Conservation (phyloP, 106 monocot genomes). For the Allium sativum region DNA sequence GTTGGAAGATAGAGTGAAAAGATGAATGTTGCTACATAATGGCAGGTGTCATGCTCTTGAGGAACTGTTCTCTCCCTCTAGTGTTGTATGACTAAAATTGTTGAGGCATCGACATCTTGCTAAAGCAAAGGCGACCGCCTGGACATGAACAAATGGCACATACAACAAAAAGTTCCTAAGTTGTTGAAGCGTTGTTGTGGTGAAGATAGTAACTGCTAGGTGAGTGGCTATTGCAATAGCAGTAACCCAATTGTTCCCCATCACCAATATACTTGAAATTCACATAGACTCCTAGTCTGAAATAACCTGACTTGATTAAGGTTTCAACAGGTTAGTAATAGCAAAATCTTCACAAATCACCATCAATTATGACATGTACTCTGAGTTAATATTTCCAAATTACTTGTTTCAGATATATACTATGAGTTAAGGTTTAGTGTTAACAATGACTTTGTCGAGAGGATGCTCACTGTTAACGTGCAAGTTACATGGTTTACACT, state of each 20-base stretch:
- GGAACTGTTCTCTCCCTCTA: no score
- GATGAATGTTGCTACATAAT: no score
- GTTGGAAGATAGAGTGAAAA: no score
- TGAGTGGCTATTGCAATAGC: constrained; percentile 66
- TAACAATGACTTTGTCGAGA: constrained; percentile 63
- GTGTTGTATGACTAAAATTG: no score
- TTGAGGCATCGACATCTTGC: no score
- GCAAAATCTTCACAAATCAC: constrained; percentile 62
- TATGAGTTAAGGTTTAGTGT: constrained; percentile 45
- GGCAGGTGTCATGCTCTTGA: no score
- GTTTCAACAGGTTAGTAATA: constrained; percentile 73
- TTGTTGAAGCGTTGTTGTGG: no score
- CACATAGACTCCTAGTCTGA: constrained; percentile 50
- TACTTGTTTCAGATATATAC: constrained; percentile 24
- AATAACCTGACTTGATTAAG: constrained; percentile 55
- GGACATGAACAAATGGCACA: no score
- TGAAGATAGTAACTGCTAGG: no score
- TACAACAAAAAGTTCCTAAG: no score
- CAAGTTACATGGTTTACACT: no score
- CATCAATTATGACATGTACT: constrained; percentile 56
- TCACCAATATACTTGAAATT: constrained; percentile 75
- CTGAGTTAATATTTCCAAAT: constrained; percentile 33
- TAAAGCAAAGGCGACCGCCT: no score
- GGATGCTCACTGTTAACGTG: constrained; percentile 90
- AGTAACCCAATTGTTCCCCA: constrained; percentile 76